Conservation (phyloP, 73 alveolate genomes). For the Paramecium pentaurelia region DNA sequence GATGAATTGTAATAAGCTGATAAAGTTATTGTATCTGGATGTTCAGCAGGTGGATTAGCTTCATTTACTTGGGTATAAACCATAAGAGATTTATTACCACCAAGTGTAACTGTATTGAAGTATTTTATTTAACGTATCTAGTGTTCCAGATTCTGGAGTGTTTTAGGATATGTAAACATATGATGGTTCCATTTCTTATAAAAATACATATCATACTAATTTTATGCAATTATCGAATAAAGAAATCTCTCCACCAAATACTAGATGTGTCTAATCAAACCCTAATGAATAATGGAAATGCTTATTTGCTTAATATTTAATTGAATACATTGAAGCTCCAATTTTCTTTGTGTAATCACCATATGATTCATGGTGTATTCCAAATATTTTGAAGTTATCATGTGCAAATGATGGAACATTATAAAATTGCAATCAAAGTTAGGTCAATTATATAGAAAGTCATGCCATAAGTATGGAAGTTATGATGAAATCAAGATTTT, state of each 20-base stretch:
- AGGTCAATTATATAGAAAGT: not conserved
- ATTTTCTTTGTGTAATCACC: slow-evolving; percentile 12
- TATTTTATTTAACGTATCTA: not conserved
- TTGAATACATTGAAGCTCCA: not conserved
- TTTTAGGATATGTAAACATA: not conserved
- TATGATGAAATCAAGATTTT: not conserved
- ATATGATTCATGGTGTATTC: slow-evolving; percentile 45
- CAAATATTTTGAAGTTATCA: slow-evolving; percentile 20
- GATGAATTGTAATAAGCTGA: not conserved
- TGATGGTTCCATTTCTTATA: slow-evolving; percentile 33
- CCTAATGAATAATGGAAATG: slow-evolving; percentile 38
- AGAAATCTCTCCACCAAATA: slow-evolving; percentile 22
- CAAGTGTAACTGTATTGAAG: not conserved
- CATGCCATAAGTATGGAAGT: not conserved
- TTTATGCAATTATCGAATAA: slow-evolving; percentile 8
- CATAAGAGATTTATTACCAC: slow-evolving; percentile 30
- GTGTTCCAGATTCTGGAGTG: slow-evolving; percentile 46
- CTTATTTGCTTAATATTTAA: slow-evolving; percentile 6
- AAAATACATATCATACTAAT: not conserved
- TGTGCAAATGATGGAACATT: slow-evolving; percentile 40
- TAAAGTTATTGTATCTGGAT: slow-evolving; percentile 22
- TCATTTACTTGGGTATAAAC: slow-evolving; percentile 28
- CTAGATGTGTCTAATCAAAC: not conserved
- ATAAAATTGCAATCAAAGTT: not conserved
- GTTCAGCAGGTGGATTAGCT: slow-evolving; percentile 51